A percentile compares a stretch with the other conserved stretches of the same genome.
Conservation (phyloP, 148 eudicot species). For the Rhododendron vialii region DNA sequence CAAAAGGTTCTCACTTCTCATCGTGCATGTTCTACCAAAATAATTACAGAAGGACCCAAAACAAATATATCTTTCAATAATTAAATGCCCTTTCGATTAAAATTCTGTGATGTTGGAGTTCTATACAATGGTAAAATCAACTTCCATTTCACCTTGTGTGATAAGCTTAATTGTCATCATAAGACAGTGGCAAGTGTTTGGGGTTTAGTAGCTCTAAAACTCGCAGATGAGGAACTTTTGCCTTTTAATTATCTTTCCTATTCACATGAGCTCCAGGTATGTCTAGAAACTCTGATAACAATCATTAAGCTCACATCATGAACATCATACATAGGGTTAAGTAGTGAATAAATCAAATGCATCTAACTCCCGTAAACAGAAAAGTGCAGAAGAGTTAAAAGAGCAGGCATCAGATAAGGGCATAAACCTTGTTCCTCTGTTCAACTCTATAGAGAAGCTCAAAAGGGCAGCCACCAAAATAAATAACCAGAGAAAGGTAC, state of each 20-base stretch:
- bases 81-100: neutral
- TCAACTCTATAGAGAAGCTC: constrained; percentile 41
- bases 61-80: neutral
- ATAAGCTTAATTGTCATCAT: neutral
- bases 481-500: constrained; percentile 38
- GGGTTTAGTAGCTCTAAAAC: constrained; percentile 43
- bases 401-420: constrained; percentile 18
- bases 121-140: neutral
- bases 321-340: neutral
- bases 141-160: neutral
- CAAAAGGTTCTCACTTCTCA: neutral
- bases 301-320: neutral
- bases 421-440: constrained; percentile 36
- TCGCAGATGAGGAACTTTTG: constrained; percentile 47
- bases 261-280: constrained; percentile 47
- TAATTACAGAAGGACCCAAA: neutral
- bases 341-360: neutral
- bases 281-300: neutral
- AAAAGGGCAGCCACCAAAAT: constrained; percentile 38
- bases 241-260: constrained; percentile 39
- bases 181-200: constrained; percentile 41
- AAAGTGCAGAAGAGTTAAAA: constrained; percentile 42
- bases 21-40: neutral
- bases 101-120: neutral
- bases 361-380: constrained; percentile 24